These are phyloP conservation scores for Fomitopsis betulina DNA, from an alignment of 1,284 basidiomycete species.

Conservation along the genomic window DNA sequence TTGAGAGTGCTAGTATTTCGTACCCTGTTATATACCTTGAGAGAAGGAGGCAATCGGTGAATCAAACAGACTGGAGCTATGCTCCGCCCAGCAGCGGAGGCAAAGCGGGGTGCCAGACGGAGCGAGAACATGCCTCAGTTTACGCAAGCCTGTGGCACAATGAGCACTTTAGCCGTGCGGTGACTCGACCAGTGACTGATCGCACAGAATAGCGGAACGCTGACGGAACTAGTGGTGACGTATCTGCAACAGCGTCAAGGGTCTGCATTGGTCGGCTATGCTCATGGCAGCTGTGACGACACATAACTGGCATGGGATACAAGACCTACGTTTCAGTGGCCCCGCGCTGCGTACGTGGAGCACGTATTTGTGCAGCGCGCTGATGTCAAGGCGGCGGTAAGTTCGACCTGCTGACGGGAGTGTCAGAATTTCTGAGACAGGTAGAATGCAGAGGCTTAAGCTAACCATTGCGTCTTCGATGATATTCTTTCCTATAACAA, in stretches of 20 bases:
- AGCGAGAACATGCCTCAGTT: background rate
- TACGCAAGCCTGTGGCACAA: background rate
- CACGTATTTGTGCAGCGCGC: background rate
- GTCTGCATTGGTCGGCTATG: background rate
- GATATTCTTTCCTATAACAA: background rate
- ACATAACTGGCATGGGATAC: background rate
- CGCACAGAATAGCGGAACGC: too few relatives aligned
- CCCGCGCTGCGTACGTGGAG: too few relatives aligned
- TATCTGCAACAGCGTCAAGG: too few relatives aligned
- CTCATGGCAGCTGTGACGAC: background rate
- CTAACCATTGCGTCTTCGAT: background rate
- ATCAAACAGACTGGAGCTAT: background rate
- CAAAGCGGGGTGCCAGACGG: background rate
- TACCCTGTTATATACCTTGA: background rate
- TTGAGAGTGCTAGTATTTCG: background rate
- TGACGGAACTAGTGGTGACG: too few relatives aligned
- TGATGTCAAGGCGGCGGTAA: background rate
- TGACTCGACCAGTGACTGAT: background rate
- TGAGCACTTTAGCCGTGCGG: background rate
- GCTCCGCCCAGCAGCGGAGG: background rate
- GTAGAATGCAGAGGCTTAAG: background rate
- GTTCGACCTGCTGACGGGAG: background rate
- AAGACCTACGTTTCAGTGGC: background rate
- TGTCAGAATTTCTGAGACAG: background rate
- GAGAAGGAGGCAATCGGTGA: background rate